Evolutionary conservation across 176 grass and related monocot genomes (phyloP), one percentile per base, ranked within the genome.

Genomic region (Avena insularis): DNA sequence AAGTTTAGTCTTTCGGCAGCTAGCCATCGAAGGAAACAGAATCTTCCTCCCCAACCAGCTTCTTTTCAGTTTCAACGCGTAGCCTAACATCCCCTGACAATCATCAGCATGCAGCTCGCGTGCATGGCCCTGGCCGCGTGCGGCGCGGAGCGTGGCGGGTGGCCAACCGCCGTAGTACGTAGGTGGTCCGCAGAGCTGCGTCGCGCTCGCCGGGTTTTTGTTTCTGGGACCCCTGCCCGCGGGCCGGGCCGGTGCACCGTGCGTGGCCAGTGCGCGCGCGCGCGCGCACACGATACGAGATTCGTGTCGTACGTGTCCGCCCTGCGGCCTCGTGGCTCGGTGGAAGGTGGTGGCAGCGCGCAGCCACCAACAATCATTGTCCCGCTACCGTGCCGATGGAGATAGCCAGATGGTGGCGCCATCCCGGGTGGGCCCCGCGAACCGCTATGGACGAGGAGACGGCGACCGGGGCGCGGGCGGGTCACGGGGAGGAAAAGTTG

Each of bases 401-500:
- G 82, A 73, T 20, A 4, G 66, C n/a, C 4, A 8, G 25, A 11
- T 0, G 75, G 81, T 61, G 74, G 48, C 21, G 88, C 47, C 58
- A 85, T 85, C 82, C 33, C 21, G 1, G 68, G 76, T 8, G 90
- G 90, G 78, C 13, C 86, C 86, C 78, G 71, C 55, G 8, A 82
- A 56, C 61, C 82, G 71, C 86, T 54, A 60, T 3, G 49, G 61
- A 53, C 29, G 31, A 36, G 79, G 61, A 75, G 86, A 67, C 59
- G 82, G 87, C 82, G 77, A 85, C 81, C 86, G 78, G 57, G 35
- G 16, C 17, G 6, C 1, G 47, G 17, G 43, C 15, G 2, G 65
- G 29, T 31, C 47, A 53, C 13, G 11, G 45, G 0, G n/a, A 13
- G 51, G 53, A 56, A 73, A 75, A 5, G 19, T 68, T 5, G 80